Evolutionary conservation across 441 rosid species (phyloP), one percentile per base, ranked within the genome.

Genomic region (Pelargonium citronellum): DNA sequence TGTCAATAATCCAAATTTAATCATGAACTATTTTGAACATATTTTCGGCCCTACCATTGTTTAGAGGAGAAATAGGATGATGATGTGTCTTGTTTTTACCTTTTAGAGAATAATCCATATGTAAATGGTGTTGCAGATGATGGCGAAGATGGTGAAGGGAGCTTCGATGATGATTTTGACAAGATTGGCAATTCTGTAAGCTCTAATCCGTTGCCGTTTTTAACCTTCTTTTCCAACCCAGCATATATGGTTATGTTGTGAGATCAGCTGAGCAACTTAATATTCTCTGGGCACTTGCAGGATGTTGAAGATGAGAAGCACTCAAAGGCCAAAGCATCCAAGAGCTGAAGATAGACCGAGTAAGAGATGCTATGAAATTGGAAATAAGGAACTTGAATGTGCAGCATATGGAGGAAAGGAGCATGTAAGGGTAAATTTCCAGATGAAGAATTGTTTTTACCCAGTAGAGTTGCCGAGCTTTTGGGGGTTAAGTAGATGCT

Each of bases 121-220:
- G 30, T 27, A 27, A 1, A 27, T 27, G 60, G 16, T 69, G 64
- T 82, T 76, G 43, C 81, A 88, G 61, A 16, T 55, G 19, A 4
- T 5, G 58, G 19, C 7, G 92, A 83, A 81, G 93, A 83, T 66
- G 88, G 58, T 66, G 89, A 83, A 66, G 89, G 79, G 70, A 86
- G 84, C 82, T 74, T 89, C 57, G 89, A 75, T 69, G 97, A 91
- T 84, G 97, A 91, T 79, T 89, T 91, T 73, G 94, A 88, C 87
- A 87, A 87, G 83, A 88, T 88, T n/a, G 92, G 78, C 60, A 88
- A 82, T 77, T 86, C 95, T 27, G 97, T 91, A 84, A 87, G 90
- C 72, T 70, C 7, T 17, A 74, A 27, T 44, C 57, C 51, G 1
- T 68, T 68, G 43, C 49, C 17, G 68, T 68, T 55, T 24, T 70